phyloP scores from a whole-genome alignment of 768 basidiomycete genomes.

The Lactarius psammicola region DNA sequence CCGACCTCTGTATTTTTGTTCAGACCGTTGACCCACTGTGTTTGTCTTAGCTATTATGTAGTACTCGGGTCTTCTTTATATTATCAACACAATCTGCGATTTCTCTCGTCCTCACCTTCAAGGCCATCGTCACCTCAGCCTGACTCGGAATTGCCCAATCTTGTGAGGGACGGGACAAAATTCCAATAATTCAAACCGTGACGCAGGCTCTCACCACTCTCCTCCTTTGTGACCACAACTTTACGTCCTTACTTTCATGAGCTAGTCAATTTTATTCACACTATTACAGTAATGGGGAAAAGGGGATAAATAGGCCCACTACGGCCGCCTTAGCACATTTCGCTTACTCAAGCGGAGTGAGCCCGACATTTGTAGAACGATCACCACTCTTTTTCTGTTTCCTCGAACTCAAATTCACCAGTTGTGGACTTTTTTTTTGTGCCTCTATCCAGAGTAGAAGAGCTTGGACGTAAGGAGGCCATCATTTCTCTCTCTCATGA shows the following conservation, averaged over 20 bases:
- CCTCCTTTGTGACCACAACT: not conserved
- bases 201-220: not conserved
- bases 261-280: not conserved
- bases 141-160: not conserved
- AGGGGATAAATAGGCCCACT: not conserved
- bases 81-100: not conserved
- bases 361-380: not conserved
- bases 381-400: not conserved
- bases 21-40: slow-evolving; percentile 1
- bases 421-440: not conserved
- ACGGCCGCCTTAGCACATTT: not conserved
- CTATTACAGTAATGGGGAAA: not conserved
- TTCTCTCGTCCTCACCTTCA: not conserved
- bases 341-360: not conserved
- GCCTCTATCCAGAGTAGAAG: not conserved
- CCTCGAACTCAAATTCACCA: not conserved
- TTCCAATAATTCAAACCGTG: not conserved
- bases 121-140: not conserved
- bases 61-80: not conserved
- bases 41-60: slow-evolving; percentile 10
- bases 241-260: not conserved
- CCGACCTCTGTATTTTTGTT: slow-evolving; percentile 3
- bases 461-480: not conserved
- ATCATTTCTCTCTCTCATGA: not conserved
- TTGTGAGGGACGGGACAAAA: not conserved